Evolutionary conservation across 2,329 filamentous ascomycete species (phyloP), one percentile per base, ranked within the genome.

Genomic region (Colletotrichum melonis): DNA sequence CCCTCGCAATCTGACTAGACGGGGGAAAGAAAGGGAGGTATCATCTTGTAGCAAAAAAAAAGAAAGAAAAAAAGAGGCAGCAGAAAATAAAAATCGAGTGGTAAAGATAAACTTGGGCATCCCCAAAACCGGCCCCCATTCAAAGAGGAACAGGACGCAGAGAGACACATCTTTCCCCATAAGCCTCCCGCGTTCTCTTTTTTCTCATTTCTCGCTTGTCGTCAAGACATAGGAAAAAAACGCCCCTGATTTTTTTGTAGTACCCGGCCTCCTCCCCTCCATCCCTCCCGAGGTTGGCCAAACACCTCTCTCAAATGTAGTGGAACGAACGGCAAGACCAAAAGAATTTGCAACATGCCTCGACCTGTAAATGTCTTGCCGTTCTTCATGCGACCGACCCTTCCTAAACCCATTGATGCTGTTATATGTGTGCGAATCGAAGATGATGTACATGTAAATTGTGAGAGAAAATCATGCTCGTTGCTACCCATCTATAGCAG

Each of bases 381-480:
- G 28, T 46, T 70, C 66, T 73, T 54, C 19, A 73, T 73, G 67
- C 71, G 38, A 55, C 60, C 67, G 38, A 55, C 56, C 67, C 69
- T 49, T 28, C 68, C n/a, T 52, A 7, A 52, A 54, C 55, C 56
- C 54, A 28, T 35, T 24, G 4, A 62, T 66, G 56, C 62, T 67
- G 8, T 26, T 66, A 28, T 71, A 71, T 73, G 67, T 62, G 35
- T 59, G 63, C 52, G 38, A 59, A 49, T 54, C 35, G 30, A 66
- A 59, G 66, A 60, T 72, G 55, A 35, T 71, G 38, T 66, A 71
- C 71, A 73, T 62, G 56, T 71, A 71, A 56, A 73, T 32, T 46
- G 56, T 49, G n/a, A 59, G 14, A 46, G 26, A 22, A 26, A 26
- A 26, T 16, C 12, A 24, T 63, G 11, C 46, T 64, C 38, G 52